A percentile compares a stretch with the other conserved stretches of the same genome.
phyloP scores from a whole-genome alignment of 352 stramenopile species.

The Phytopythium delawarense region DNA sequence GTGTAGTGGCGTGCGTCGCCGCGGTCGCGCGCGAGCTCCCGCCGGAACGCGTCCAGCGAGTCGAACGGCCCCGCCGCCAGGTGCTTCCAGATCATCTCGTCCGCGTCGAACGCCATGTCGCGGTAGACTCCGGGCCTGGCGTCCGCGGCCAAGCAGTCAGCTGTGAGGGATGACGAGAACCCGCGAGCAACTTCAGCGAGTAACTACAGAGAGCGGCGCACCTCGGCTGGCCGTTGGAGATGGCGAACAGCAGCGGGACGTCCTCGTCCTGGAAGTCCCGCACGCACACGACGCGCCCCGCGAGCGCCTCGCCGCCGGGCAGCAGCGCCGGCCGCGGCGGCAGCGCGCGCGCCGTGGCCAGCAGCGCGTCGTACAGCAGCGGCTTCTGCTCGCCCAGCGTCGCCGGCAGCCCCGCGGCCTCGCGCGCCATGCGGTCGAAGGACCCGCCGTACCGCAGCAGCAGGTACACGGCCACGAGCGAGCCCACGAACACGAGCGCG shows the following conservation, averaged over 20 bases:
- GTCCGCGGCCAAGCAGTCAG: neutral
- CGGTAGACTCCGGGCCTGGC: slow-evolving; percentile 57
- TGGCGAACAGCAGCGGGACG: slow-evolving; percentile 25
- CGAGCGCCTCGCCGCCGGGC: slow-evolving; percentile 17
- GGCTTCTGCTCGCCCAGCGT: slow-evolving; percentile 66
- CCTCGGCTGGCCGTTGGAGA: slow-evolving; percentile 42
- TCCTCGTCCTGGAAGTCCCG: slow-evolving; percentile 40
- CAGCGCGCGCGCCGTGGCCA: slow-evolving; percentile 40
- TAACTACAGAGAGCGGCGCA: neutral
- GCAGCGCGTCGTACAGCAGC: slow-evolving; percentile 85
- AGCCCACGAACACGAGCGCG: slow-evolving; percentile 78
- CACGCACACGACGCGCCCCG: slow-evolving; percentile 37
- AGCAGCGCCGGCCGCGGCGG: slow-evolving; percentile 31
- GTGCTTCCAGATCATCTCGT: slow-evolving; percentile 80
- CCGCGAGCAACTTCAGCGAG: neutral
- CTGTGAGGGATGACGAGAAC: neutral
- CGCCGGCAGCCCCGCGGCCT: slow-evolving; percentile 62
- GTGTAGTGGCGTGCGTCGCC: slow-evolving; percentile 54
- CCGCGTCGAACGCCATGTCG: slow-evolving; percentile 52
- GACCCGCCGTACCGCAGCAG: slow-evolving; percentile 80
- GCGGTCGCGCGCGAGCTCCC: slow-evolving; percentile 30
- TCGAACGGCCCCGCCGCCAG: slow-evolving; percentile 59
- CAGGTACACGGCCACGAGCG: slow-evolving; percentile 79
- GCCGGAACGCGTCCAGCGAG: slow-evolving; percentile 27
- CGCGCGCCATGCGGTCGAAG: slow-evolving; percentile 84